Conservation (phyloP, 139 green algal species). For the Astrephomene gubernaculifera region DNA sequence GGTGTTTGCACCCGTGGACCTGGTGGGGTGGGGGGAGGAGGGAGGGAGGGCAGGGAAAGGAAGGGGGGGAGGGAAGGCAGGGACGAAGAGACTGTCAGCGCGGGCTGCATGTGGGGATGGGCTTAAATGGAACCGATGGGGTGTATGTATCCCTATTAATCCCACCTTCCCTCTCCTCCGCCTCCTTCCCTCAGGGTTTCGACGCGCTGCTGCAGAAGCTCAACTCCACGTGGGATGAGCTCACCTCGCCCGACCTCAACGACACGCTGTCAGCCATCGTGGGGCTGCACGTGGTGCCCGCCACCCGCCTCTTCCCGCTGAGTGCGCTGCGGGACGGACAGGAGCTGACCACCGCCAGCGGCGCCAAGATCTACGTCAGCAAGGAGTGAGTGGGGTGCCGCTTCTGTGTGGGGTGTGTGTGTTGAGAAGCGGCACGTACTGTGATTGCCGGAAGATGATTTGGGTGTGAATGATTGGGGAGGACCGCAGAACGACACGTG, state of each 20-base stretch:
- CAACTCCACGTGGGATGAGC: constrained; percentile 38
- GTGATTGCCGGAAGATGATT: no score
- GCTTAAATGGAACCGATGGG: no score
- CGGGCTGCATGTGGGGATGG: no score
- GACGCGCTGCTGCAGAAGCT: constrained; percentile 10
- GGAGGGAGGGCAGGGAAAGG: no score
- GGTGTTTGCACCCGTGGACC: constrained; percentile 45
- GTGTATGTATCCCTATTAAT: no score
- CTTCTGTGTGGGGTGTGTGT: not conserved
- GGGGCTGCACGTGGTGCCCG: constrained; percentile 8
- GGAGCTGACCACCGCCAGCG: constrained; percentile 25
- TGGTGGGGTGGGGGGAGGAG: constrained; percentile 1
- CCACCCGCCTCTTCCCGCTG: constrained; percentile 19
- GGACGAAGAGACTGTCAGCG: no score
- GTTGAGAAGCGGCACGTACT: no score
- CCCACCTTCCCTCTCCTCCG: not conserved
- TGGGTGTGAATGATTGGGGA: no score
- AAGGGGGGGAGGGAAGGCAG: no score
- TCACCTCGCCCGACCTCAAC: constrained; percentile 29
- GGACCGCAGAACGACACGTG: no score
- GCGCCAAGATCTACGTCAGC: constrained; percentile 38
- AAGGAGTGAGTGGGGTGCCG: constrained; percentile 41
- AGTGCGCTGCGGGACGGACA: not conserved
- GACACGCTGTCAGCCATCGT: constrained; percentile 17
- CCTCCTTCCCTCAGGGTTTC: constrained; percentile 22